Base-by-base conservation (phyloP, 768 basidiomycete species). In the Exsudoporus frostii region DNA sequence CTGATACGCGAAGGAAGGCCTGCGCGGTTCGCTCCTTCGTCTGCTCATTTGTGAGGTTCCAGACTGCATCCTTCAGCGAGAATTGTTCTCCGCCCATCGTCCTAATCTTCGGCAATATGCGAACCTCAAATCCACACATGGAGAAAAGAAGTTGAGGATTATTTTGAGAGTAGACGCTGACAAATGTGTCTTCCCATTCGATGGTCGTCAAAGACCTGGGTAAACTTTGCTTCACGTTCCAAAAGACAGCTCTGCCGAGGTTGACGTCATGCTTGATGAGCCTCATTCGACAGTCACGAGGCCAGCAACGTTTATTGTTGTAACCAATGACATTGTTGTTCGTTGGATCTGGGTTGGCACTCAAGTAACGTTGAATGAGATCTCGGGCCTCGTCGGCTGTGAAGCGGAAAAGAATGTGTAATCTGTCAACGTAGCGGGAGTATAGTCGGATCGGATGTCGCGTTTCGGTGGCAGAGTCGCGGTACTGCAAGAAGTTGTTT, bases 261-360 rank as follows among this genome's bases (percentile, higher is more conserved):
- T 99, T 98, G 73, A 98, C 97, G 67, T 99, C 97, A 71, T 99
- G 97, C 73, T 99, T 99, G 79, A 97, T 96, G 52, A 99, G 79
- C 32, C 97, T 80, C 97, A 99, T 99, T 54, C 97, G 88, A 71
- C 97, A 99, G 73, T 99, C 97, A 60, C 95, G 83, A 34, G 97
- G 97, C 97, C 97, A 99, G 74, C 97, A 98, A 45, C 93, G 87
- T 73, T 96, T 97, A 78, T 98, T 98, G 76, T 98, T 98, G 73
- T 98, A 99, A 1, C 96, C 97, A 57, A 98, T 96, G 57, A 98
- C 91, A 65, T 98, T 98, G 74, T 98, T 97, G 73, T 98, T 98
- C 11, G 91, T 98, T 4, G 97, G 96, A 72, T 99, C 97, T 4
- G 97, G 97, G 65, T 98, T 95, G 20, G 95, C 96, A 48, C 89